Base-by-base conservation (phyloP, 352 stramenopile genomes). In the Globisporangium middletonii region DNA sequence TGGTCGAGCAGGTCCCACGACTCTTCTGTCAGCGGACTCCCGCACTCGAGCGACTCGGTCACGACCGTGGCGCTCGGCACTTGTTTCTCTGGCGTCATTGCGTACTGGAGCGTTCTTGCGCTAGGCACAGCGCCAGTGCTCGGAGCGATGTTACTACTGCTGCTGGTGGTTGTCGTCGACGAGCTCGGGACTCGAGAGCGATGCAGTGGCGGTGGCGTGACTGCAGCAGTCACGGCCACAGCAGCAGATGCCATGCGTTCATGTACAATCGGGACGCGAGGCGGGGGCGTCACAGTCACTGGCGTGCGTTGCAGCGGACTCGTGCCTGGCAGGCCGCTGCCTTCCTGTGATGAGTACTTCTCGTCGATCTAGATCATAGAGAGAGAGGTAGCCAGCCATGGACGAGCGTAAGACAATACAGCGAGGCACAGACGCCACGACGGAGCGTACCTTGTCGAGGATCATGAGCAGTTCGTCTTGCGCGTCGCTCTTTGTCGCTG, bases 1-100 rank as follows among this genome's bases (percentile, higher is more conserved):
- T 89, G 76, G 28, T 94, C 82, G 12, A 92, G 50, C 43, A 88
- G 53, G 13, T 84, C 77, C 82, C 81, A 94, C 33, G 79, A 86
- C 43, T 94, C 84, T 19, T 85, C 77, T 4, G 81, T 89, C n/a
- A 94, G 71, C 30, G 83, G 77, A 23, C 72, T 79, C 38, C 82
- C 84, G 27, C 76, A 73, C 41, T 89, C 80, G 11, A 61, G 53
- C 15, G 67, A 69, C 53, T 76, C 38, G 18, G 30, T 23, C n/a
- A 49, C 51, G 50, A 45, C 35, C 59, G 63, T 12, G 44, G 19
- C 18, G 19, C 42, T 15, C 18, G 54, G 30, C 38, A 19, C 30
- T 35, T 55, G 46, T 9, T 38, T 38, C 33, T 38, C 33, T 28
- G 61, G 44, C 15, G 13, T 44, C 27, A 16, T 45, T n/a, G 38